These are phyloP conservation scores for Tylopilus sp. DNA, from an alignment of 1,284 basidiomycete species.

Conservation along the genomic window DNA sequence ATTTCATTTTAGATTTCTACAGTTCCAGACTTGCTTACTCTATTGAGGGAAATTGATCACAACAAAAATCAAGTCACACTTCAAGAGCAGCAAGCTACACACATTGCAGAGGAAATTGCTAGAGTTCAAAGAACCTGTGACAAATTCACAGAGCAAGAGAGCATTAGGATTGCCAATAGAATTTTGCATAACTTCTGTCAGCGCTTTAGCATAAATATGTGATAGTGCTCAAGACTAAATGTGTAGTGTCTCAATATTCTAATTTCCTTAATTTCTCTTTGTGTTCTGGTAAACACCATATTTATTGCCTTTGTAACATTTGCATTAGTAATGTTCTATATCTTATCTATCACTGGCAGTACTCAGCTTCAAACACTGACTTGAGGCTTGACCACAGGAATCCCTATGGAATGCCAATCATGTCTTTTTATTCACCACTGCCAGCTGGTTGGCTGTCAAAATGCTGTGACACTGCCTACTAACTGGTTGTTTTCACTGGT, in stretches of 20 bases:
- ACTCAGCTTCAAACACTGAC: no score
- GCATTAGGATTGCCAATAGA: slow-evolving; percentile 6
- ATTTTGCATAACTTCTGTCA: slow-evolving; percentile 26
- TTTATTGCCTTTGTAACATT: no score
- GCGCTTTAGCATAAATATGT: slow-evolving; percentile 16
- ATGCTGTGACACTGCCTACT: no score
- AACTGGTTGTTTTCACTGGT: no score
- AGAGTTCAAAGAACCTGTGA: slow-evolving; percentile 2
- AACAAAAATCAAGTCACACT: slow-evolving; percentile 23
- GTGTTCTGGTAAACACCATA: no score
- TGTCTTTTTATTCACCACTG: no score
- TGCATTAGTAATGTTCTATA: no score
- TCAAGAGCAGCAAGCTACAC: slow-evolving; percentile 11
- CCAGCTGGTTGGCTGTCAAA: no score
- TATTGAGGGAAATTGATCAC: slow-evolving; percentile 25
- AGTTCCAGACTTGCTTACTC: slow-evolving; percentile 10
- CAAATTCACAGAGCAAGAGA: slow-evolving; percentile 7
- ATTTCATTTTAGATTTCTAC: slow-evolving; percentile 4
- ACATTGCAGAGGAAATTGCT: slow-evolving; percentile 7
- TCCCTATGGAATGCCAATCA: no score
- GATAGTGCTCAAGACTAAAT: neutral
- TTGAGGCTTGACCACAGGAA: no score
- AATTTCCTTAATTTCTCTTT: neutral
- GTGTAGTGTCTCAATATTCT: neutral
- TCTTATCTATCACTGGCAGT: no score